Evolutionary conservation across 2,329 filamentous ascomycete genomes (phyloP).

Genomic region (Paecilomyces dactylethromorphus): DNA sequence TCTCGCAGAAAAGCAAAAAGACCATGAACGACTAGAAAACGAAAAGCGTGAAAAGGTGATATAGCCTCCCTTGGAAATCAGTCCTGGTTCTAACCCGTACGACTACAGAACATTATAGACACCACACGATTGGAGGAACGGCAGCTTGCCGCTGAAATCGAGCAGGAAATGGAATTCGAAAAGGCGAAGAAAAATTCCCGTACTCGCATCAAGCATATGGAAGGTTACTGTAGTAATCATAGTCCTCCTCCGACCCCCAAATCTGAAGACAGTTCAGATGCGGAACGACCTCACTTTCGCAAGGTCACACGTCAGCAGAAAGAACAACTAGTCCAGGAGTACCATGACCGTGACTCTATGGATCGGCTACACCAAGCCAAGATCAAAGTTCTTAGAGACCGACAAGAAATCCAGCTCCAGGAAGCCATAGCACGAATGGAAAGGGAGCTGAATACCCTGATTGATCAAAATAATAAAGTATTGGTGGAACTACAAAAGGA

Average conservation of each 20-base stretch:
- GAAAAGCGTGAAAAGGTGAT: constrained; percentile 34
- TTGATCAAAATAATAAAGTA: constrained; percentile 23
- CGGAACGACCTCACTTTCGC: constrained; percentile 19
- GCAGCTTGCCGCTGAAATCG: constrained; percentile 38
- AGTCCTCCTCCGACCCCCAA: constrained; percentile 27
- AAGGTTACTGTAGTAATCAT: constrained; percentile 38
- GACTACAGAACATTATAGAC: constrained; percentile 27
- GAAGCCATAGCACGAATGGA: constrained; percentile 34
- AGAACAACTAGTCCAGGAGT: constrained; percentile 38
- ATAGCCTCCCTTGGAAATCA: neutral
- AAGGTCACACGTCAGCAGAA: constrained; percentile 35
- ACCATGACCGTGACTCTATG: constrained; percentile 37
- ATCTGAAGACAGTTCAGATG: constrained; percentile 11
- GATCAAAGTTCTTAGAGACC: constrained; percentile 41
- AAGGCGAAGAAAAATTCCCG: constrained; percentile 36
- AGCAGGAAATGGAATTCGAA: constrained; percentile 39
- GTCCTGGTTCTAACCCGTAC: neutral
- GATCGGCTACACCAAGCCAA: constrained; percentile 37
- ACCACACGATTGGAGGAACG: constrained; percentile 34
- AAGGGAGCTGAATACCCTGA: constrained; percentile 28
- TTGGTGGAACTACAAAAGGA: constrained; percentile 28
- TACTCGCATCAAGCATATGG: constrained; percentile 42
- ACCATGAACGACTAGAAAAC: constrained; percentile 25
- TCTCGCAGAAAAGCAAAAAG: constrained; percentile 20
- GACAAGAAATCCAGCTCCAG: constrained; percentile 36